Evolutionary conservation across 2,329 filamentous ascomycete species (phyloP).

Genomic region (Colletotrichum noveboracense): DNA sequence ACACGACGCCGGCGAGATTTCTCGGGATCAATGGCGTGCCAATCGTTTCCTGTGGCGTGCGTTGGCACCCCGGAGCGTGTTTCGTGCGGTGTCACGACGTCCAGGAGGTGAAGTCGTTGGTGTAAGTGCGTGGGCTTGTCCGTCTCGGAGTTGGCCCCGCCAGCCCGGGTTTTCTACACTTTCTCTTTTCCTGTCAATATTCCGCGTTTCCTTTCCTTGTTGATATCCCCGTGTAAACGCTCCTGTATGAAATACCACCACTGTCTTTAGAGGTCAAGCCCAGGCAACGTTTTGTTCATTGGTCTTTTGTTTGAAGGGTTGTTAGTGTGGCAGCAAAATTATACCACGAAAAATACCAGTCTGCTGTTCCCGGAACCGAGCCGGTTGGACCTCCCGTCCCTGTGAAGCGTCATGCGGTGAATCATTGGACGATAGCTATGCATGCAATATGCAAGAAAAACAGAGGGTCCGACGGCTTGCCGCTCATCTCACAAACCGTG

Average conservation of each 20-base stretch:
- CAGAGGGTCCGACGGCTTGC: not conserved
- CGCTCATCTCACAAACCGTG: not conserved
- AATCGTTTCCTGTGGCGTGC: not conserved
- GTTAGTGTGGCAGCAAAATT: not conserved
- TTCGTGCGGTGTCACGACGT: not conserved
- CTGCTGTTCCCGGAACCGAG: not conserved
- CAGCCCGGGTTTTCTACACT: not conserved
- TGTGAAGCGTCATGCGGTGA: not conserved
- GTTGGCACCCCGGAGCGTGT: not conserved
- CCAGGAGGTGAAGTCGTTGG: not conserved
- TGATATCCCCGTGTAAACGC: conserved; percentile 16
- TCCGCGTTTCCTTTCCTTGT: not conserved
- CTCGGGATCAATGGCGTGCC: not conserved
- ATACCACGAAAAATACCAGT: not conserved
- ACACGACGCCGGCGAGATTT: not conserved
- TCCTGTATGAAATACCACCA: conserved; percentile 3
- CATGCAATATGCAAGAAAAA: not conserved
- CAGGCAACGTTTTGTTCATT: not conserved
- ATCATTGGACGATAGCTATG: not conserved
- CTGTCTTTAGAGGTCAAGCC: not conserved
- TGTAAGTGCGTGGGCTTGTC: not conserved
- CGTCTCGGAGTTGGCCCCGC: not conserved
- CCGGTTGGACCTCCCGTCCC: not conserved
- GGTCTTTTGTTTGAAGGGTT: not conserved
- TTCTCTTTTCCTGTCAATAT: not conserved